These are phyloP conservation scores for Hypoxylon trugodes DNA, from an alignment of 495 filamentous ascomycete genomes.

Conservation along the genomic window DNA sequence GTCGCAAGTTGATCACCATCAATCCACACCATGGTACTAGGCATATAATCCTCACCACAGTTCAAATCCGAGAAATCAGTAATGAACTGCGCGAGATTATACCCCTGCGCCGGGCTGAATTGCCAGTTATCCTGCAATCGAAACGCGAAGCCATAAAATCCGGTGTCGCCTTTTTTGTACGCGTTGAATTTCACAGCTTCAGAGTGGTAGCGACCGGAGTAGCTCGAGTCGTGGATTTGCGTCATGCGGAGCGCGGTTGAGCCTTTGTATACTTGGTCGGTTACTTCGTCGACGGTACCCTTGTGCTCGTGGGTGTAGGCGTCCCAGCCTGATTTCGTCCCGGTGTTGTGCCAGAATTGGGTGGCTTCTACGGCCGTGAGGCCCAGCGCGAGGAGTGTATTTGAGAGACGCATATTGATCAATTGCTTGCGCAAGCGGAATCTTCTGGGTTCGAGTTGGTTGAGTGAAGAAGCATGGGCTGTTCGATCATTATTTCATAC, in stretches of 20 bases:
- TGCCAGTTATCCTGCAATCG: slow-evolving; percentile 60
- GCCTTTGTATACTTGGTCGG: slow-evolving; percentile 55
- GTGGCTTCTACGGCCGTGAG: slow-evolving; percentile 35
- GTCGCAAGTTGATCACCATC: slow-evolving; percentile 56
- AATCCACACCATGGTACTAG: slow-evolving; percentile 62
- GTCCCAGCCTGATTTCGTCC: slow-evolving; percentile 60
- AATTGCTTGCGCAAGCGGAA: background rate
- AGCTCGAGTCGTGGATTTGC: slow-evolving; percentile 58
- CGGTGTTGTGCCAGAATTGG: slow-evolving; percentile 60
- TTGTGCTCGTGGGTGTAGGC: slow-evolving; percentile 52
- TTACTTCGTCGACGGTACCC: slow-evolving; percentile 58
- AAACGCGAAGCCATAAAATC: slow-evolving; percentile 66
- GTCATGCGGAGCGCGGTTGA: slow-evolving; percentile 61
- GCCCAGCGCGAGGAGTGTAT: slow-evolving; percentile 27
- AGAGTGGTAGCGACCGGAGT: slow-evolving; percentile 64
- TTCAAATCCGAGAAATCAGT: slow-evolving; percentile 58
- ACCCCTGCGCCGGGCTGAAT: slow-evolving; percentile 56
- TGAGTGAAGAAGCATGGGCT: too few relatives aligned
- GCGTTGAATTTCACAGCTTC: slow-evolving; percentile 58
- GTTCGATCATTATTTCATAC: too few relatives aligned
- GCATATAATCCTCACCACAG: slow-evolving; percentile 61
- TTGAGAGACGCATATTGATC: slow-evolving; percentile 22
- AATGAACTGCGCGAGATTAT: slow-evolving; percentile 66
- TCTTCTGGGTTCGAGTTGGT: too few relatives aligned
- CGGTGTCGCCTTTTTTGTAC: slow-evolving; percentile 59